These are phyloP conservation scores for Penicillium goetzii DNA, from an alignment of 495 filamentous ascomycete species.

Conservation along the genomic window DNA sequence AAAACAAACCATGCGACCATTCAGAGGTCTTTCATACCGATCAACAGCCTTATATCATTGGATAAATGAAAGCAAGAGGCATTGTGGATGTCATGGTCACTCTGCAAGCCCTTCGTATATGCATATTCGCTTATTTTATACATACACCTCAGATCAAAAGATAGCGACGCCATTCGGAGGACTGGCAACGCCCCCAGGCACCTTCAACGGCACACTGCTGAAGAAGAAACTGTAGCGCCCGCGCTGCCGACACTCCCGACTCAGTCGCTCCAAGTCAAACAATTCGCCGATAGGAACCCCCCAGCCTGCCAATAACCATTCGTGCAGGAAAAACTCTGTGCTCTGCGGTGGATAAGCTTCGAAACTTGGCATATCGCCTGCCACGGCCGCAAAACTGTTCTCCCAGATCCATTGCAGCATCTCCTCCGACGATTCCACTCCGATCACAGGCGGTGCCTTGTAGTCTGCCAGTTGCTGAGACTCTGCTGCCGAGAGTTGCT, in stretches of 20 bases:
- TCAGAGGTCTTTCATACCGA: background rate
- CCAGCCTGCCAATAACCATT: slow-evolving; percentile 59
- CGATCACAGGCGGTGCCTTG: slow-evolving; percentile 39
- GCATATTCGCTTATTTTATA: background rate
- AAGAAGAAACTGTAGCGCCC: slow-evolving; percentile 57
- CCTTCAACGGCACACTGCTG: slow-evolving; percentile 58
- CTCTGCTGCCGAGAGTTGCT: slow-evolving; percentile 35
- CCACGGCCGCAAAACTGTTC: slow-evolving; percentile 54
- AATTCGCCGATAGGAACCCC: slow-evolving; percentile 63
- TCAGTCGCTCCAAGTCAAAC: slow-evolving; percentile 58
- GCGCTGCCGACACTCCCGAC: slow-evolving; percentile 45
- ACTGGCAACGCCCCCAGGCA: slow-evolving; percentile 59
- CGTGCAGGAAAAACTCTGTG: slow-evolving; percentile 45
- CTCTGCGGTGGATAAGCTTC: slow-evolving; percentile 44
- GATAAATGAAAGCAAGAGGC: background rate
- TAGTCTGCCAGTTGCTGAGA: slow-evolving; percentile 35
- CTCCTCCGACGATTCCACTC: slow-evolving; percentile 48
- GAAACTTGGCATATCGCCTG: slow-evolving; percentile 52
- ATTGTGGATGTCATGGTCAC: too few relatives aligned
- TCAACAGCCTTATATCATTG: background rate
- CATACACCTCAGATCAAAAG: slow-evolving; percentile 21
- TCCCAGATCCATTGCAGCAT: slow-evolving; percentile 56
- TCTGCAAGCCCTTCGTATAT: background rate
- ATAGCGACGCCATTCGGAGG: slow-evolving; percentile 56
- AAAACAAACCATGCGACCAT: background rate